A percentile compares a stretch with the other conserved stretches of the same genome.
phyloP scores from a whole-genome alignment of 352 stramenopile genomes.

The Globisporangium lucens region DNA sequence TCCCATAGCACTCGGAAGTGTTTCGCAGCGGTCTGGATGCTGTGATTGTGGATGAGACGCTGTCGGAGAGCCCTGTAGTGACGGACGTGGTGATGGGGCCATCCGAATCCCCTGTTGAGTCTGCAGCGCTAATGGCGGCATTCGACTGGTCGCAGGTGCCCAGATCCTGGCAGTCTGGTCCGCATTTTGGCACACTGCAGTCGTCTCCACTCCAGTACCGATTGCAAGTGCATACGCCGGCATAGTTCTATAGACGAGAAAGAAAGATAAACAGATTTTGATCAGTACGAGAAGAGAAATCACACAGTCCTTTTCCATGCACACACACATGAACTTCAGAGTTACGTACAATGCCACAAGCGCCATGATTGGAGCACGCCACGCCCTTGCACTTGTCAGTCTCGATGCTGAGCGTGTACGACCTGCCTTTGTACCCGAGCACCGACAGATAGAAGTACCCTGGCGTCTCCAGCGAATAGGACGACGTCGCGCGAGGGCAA shows the following conservation, averaged over 20 bases:
- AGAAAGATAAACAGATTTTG: neutral
- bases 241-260: slow-evolving; percentile 29
- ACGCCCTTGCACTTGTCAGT: slow-evolving; percentile 65
- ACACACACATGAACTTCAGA: neutral
- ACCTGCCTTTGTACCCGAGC: slow-evolving; percentile 44
- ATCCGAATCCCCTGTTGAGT: neutral
- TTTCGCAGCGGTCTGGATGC: slow-evolving; percentile 37
- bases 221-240: slow-evolving; percentile 68
- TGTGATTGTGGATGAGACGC: slow-evolving; percentile 13
- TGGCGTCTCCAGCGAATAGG: slow-evolving; percentile 53
- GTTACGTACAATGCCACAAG: slow-evolving; percentile 42
- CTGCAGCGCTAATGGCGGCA: neutral
- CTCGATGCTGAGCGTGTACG: slow-evolving; percentile 43
- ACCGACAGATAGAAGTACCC: slow-evolving; percentile 72
- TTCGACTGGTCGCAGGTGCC: slow-evolving; percentile 30
- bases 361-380: slow-evolving; percentile 57
- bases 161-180: slow-evolving; percentile 65
- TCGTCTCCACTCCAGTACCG: slow-evolving; percentile 74
- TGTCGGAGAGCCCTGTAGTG: slow-evolving; percentile 13
- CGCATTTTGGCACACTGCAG: slow-evolving; percentile 70
- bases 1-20: slow-evolving; percentile 71
- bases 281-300: neutral
- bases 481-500: slow-evolving; percentile 44
- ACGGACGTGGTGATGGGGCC: neutral
- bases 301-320: neutral